Percentiles rank a stretch among this genome's conserved stretches.
Conservation (phyloP, 306 rosid species). For the Mimosa pudica region DNA sequence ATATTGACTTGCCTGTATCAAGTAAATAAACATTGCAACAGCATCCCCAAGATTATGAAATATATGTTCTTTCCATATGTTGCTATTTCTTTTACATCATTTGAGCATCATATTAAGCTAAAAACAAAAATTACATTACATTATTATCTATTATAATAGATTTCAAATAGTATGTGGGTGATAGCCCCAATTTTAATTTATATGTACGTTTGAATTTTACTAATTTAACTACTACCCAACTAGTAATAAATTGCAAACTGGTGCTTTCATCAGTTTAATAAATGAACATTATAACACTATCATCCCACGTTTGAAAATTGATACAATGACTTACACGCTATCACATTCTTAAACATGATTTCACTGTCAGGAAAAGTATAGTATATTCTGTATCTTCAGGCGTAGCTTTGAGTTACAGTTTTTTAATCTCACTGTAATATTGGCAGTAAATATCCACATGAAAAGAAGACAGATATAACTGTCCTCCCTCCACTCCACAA, state of each 20-base stretch:
- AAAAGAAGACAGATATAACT: not conserved
- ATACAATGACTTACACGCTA: not conserved
- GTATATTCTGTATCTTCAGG: conserved; percentile 8
- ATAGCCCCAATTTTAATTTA: not conserved
- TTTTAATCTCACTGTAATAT: conserved; percentile 18
- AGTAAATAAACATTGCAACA: not conserved
- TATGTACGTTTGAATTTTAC: not conserved
- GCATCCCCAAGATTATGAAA: not conserved
- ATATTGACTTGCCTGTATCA: not conserved
- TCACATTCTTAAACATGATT: not conserved
- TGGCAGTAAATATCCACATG: not conserved
- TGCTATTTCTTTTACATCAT: not conserved
- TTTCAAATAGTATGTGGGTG: not conserved
- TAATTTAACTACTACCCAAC: not conserved
- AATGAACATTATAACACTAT: not conserved
- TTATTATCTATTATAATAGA: not conserved
- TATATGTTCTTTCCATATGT: not conserved
- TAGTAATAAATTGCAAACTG: not conserved
- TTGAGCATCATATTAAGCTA: not conserved
- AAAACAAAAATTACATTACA: not conserved
- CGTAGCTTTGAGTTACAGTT: not conserved
- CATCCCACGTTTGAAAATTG: not conserved
- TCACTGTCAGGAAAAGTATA: not conserved
- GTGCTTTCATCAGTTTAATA: not conserved
- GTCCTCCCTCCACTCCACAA: not conserved